Evolutionary conservation across 2,329 filamentous ascomycete species (phyloP), one percentile per base, ranked within the genome.

Genomic region (Talaromyces sp.): DNA sequence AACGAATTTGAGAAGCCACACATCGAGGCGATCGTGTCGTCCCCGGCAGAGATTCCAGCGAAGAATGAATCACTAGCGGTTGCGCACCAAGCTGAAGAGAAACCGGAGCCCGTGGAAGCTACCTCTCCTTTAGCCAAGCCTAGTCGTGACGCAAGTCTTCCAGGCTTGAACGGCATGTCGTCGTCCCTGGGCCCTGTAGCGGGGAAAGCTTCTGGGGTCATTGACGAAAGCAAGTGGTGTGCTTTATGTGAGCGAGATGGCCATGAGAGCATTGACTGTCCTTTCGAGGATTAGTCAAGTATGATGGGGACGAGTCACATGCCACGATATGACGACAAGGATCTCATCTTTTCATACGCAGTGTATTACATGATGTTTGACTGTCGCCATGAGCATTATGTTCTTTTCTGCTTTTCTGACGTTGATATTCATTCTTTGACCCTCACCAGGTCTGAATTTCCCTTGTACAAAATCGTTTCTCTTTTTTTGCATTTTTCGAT

Each of bases 211-310:
- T 92, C 87, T 61, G 89, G 90, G 1, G 80, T 91, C 54, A 82
- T 93, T 67, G 92, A 98, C 70, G 86, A 88, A 61, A 85, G 88
- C 66, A 97, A 96, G 79, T 99, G 95, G 95, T 99, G 95, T 77
- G 95, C 95, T 16, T 82, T 98, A 50, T 99, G 95, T 74, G 95
- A 99, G 81, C 87, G 91, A 66, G 95, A 99, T 71, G 95, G 95
- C 14, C 95, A 99, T 74, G 91, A 97, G 76, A 97, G 93, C 72
- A 93, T 96, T 65, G 92, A 96, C 76, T 96, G 93, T 77, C 92
- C 93, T 12, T 90, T 96, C 76, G 93, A 96, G 78, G 92, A 96
- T 75, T 79, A 68, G 74, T 65, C 63, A 33, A 35, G 25, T 16
- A 63, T 40, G 55, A 58, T 18, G 60, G 58, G n/a, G 54, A 61